phyloP scores from a whole-genome alignment of 495 filamentous ascomycete genomes.

The Aspergillus ellipticus region DNA sequence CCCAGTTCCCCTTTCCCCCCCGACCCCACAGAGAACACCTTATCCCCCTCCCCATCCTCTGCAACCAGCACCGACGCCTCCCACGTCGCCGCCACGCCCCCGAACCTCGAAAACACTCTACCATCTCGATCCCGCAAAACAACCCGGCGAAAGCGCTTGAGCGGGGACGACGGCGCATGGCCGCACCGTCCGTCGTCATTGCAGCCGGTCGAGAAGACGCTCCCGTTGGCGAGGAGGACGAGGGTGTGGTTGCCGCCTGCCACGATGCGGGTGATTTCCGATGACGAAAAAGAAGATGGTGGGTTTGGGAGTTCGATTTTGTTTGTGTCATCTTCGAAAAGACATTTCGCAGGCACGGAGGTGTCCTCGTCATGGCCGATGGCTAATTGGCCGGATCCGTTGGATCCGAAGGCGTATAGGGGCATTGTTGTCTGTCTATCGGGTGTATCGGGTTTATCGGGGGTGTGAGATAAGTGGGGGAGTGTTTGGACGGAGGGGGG shows the following conservation, averaged over 20 bases:
- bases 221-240: conserved; percentile 54
- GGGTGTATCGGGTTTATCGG: neutral
- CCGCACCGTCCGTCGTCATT: conserved; percentile 49
- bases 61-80: conserved; percentile 60
- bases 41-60: conserved; percentile 20
- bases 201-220: conserved; percentile 61
- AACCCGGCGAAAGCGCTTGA: conserved; percentile 27
- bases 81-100: conserved; percentile 66
- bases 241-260: conserved; percentile 90
- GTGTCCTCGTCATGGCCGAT: conserved; percentile 73
- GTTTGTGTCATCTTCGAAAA: conserved; percentile 31
- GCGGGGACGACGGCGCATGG: neutral
- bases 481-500: too few species aligned
- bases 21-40: conserved; percentile 60
- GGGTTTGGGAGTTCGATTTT: too few species aligned
- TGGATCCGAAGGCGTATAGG: conserved; percentile 86
- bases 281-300: neutral
- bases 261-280: conserved; percentile 42
- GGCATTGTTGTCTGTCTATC: conserved; percentile 23
- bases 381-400: conserved; percentile 82
- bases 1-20: conserved; percentile 72
- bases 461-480: too few species aligned
- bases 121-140: conserved; percentile 10
- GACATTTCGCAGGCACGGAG: conserved; percentile 59
- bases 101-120: conserved; percentile 21